These are phyloP conservation scores for Monilinia aucupariae DNA, from an alignment of 2,329 filamentous ascomycete genomes.

Conservation along the genomic window DNA sequence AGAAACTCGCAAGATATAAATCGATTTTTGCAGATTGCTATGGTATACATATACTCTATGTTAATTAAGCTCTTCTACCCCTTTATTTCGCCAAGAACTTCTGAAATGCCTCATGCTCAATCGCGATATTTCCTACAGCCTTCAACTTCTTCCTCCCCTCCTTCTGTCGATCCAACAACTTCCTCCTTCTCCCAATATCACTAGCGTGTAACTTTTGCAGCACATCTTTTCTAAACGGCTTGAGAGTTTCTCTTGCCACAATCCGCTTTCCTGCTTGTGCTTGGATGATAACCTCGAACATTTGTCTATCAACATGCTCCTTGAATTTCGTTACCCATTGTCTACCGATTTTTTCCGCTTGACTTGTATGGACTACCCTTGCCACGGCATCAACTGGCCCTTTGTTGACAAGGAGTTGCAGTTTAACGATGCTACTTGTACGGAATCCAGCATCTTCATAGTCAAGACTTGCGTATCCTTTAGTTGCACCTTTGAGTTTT, in stretches of 20 bases:
- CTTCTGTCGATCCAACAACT: conserved; percentile 94
- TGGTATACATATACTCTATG: not conserved
- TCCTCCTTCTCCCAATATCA: conserved; percentile 75
- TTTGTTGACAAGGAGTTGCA: conserved; percentile 92
- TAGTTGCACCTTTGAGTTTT: conserved; percentile 87
- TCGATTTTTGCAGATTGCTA: not conserved
- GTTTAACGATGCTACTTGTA: conserved; percentile 72
- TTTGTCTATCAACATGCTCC: conserved; percentile 90
- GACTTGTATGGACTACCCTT: conserved; percentile 78
- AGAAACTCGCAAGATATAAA: not conserved
- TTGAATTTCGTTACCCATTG: conserved; percentile 96
- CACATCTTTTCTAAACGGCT: conserved; percentile 95
- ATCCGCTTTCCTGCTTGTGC: conserved; percentile 77
- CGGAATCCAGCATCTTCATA: conserved; percentile 95
- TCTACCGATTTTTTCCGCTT: conserved; percentile 73
- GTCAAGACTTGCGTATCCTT: conserved; percentile 92
- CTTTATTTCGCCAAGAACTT: conserved; percentile 76
- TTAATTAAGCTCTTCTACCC: not conserved
- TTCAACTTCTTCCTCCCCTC: conserved; percentile 84
- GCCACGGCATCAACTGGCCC: conserved; percentile 88
- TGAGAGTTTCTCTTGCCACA: conserved; percentile 88
- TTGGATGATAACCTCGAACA: conserved; percentile 96
- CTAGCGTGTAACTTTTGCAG: conserved; percentile 87
- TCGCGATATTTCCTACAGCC: conserved; percentile 84
- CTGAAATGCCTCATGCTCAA: conserved; percentile 93